phyloP scores from a whole-genome alignment of 1,284 basidiomycete species.

The Melampsora larici-populina region DNA sequence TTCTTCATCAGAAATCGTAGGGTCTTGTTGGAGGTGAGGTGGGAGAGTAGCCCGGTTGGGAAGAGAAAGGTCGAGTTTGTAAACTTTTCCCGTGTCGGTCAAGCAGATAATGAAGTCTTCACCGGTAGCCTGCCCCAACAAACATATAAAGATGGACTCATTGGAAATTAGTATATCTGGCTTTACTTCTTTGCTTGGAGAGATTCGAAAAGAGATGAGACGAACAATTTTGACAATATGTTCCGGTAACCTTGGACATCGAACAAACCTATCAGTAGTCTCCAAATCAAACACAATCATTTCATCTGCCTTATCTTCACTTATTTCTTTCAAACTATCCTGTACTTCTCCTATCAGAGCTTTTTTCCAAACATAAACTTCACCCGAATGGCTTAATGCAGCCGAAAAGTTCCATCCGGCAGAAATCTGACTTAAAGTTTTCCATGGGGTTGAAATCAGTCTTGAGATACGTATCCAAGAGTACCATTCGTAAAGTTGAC shows the following conservation, averaged over 20 bases:
- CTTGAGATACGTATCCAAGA: slow-evolving; percentile 45
- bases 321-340: slow-evolving; percentile 15
- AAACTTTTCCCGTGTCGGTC: slow-evolving; percentile 19
- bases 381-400: slow-evolving; percentile 6
- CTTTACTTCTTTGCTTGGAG: neutral
- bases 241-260: slow-evolving; percentile 22
- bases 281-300: slow-evolving; percentile 21
- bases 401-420: slow-evolving; percentile 38
- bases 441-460: slow-evolving; percentile 46
- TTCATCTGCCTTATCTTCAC: neutral
- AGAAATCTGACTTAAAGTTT: slow-evolving; percentile 20
- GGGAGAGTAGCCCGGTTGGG: neutral
- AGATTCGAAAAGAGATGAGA: neutral
- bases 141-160: neutral
- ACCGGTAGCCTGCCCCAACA: slow-evolving; percentile 23
- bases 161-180: neutral
- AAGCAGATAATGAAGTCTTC: slow-evolving; percentile 39
- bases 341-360: slow-evolving; percentile 6
- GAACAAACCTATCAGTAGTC: slow-evolving; percentile 19
- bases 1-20: slow-evolving; percentile 6
- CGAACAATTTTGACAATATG: slow-evolving; percentile 22
- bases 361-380: slow-evolving; percentile 30
- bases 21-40: slow-evolving; percentile 1
- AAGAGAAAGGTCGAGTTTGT: slow-evolving; percentile 28
- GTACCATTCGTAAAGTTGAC: slow-evolving; percentile 44